Percentiles rank a stretch among this genome's conserved stretches.
Evolutionary conservation across 139 green algal genomes (phyloP).

Genomic region (Micromonas commoda): DNA sequence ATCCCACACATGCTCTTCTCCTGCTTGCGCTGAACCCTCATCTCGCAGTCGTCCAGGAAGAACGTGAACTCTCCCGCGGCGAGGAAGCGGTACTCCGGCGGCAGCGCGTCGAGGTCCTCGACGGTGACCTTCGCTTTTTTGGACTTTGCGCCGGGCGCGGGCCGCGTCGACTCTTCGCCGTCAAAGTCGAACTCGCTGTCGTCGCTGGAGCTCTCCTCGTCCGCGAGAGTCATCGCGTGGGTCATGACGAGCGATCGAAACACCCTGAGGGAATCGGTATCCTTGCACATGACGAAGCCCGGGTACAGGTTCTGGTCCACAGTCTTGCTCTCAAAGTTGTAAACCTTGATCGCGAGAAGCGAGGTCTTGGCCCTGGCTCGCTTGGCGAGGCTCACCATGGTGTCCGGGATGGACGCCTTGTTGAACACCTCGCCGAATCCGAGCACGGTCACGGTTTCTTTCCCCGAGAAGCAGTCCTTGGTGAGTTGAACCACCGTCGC

Average conservation of each 20-base stretch:
- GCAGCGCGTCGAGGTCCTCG: background rate
- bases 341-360: background rate
- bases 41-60: background rate
- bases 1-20: background rate
- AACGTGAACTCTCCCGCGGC: background rate
- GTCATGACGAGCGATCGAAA: background rate
- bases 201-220: background rate
- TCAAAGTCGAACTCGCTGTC: background rate
- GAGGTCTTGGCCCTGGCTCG: background rate
- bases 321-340: background rate
- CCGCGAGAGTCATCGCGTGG: background rate
- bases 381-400: background rate
- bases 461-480: background rate
- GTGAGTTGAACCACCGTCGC: background rate
- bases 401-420: background rate
- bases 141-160: background rate
- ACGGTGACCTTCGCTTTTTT: background rate
- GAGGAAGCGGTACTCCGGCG: background rate
- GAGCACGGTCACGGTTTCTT: background rate
- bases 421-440: background rate
- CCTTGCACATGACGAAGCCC: background rate
- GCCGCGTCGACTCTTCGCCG: background rate
- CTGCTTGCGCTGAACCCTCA: background rate
- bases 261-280: background rate
- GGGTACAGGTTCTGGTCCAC: background rate